Conservation (phyloP, 1,284 basidiomycete species). For the Sutorius eximius region DNA sequence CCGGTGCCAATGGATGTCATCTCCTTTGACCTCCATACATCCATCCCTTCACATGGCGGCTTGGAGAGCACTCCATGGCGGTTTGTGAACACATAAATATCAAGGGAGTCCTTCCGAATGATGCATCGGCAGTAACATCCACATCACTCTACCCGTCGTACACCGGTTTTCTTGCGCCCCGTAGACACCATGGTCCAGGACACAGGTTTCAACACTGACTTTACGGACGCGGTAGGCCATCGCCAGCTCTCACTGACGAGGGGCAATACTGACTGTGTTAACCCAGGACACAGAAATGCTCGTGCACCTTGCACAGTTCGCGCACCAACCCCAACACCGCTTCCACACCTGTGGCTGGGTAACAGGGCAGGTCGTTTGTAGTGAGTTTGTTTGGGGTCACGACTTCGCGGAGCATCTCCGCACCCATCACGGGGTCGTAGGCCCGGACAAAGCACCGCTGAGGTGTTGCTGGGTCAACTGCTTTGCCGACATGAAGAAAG, state of each 20-base stretch:
- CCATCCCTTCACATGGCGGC: slow-evolving; percentile 16
- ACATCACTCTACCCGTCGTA: neutral
- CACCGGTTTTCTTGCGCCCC: neutral
- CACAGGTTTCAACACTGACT: slow-evolving; percentile 9
- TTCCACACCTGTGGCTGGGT: slow-evolving; percentile 22
- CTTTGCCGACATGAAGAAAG: slow-evolving; percentile 24
- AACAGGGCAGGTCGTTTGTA: slow-evolving; percentile 1
- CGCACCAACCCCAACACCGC: slow-evolving; percentile 3
- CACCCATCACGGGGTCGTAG: slow-evolving; percentile 17
- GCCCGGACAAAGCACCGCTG: slow-evolving; percentile 14
- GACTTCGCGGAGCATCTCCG: slow-evolving; percentile 30
- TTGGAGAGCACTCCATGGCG: slow-evolving; percentile 27
- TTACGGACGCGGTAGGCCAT: slow-evolving; percentile 17
- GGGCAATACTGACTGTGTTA: slow-evolving; percentile 2
- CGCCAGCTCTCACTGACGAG: neutral
- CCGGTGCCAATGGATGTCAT: slow-evolving; percentile 16
- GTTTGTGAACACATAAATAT: slow-evolving; percentile 24
- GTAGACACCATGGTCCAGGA: slow-evolving; percentile 6
- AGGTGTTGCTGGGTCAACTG: slow-evolving; percentile 24
- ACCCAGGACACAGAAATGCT: slow-evolving; percentile 13
- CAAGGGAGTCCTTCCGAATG: neutral
- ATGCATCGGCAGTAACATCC: slow-evolving; percentile 9
- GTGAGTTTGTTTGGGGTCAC: neutral
- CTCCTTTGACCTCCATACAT: slow-evolving; percentile 18
- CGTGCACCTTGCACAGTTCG: neutral